Percentiles rank a stretch among this genome's conserved stretches.
These are phyloP conservation scores for Trypanosoma boissoni DNA, from an alignment of 208 protist genomes.

Conservation along the genomic window DNA sequence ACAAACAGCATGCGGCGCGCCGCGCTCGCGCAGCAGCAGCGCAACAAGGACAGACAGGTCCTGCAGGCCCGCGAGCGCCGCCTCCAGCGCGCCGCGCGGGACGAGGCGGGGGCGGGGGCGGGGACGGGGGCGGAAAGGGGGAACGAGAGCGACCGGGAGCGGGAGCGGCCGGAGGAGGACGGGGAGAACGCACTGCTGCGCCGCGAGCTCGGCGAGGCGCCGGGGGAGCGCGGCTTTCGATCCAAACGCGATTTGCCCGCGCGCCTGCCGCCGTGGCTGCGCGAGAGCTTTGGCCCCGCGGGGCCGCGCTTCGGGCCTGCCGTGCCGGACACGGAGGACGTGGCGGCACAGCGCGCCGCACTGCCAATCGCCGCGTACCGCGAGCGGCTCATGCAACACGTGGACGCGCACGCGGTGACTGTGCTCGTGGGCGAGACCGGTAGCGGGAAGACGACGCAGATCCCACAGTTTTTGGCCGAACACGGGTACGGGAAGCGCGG, in stretches of 20 bases:
- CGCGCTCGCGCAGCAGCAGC: conserved; percentile 68
- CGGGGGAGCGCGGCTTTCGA: conserved; percentile 67
- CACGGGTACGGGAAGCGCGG: conserved; percentile 75
- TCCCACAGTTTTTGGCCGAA: conserved; percentile 94
- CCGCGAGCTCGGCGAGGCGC: conserved; percentile 59
- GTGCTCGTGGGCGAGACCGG: conserved; percentile 95
- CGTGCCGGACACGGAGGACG: conserved; percentile 42
- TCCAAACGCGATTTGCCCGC: conserved; percentile 37
- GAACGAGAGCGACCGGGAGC: conserved; percentile 13
- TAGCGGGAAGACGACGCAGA: conserved; percentile 97
- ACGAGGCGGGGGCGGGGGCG: conserved; percentile 10
- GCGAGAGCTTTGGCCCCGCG: conserved; percentile 66
- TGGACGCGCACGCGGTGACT: conserved; percentile 81
- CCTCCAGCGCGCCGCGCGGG: conserved; percentile 5
- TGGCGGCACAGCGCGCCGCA: conserved; percentile 76
- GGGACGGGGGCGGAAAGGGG: conserved; percentile 11
- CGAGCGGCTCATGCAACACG: conserved; percentile 86
- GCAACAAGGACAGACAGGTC: conserved; percentile 79
- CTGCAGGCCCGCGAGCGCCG: conserved; percentile 39
- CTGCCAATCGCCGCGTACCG: conserved; percentile 95
- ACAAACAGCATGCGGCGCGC: conserved; percentile 78
- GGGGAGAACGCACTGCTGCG: conserved; percentile 47
- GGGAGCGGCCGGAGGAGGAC: not conserved
- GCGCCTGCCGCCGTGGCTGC: conserved; percentile 82
- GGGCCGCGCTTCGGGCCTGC: conserved; percentile 70